Conservation (phyloP, 164 flowering plant species). For the Chimonanthus salicifolius region DNA sequence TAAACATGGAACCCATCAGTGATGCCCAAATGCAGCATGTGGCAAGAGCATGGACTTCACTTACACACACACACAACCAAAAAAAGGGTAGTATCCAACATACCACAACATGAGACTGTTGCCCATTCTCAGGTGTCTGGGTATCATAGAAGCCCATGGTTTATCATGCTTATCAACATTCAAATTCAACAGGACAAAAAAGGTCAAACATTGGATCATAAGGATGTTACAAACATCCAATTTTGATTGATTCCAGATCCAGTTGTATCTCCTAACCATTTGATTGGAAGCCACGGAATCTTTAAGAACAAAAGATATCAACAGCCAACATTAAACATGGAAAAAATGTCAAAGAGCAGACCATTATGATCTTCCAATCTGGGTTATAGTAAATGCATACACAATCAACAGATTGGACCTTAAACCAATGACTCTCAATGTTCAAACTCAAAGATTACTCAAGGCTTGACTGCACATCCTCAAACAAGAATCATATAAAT, state of each 20-base stretch:
- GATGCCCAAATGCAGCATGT: background rate
- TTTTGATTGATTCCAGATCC: too few species aligned
- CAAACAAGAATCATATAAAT: background rate
- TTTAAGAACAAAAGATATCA: background rate
- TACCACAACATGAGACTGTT: too few species aligned
- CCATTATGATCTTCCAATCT: background rate
- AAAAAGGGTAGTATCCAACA: too few species aligned
- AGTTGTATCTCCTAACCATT: background rate
- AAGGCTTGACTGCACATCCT: background rate
- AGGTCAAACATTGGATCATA: too few species aligned
- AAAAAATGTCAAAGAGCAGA: background rate
- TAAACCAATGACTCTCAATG: background rate
- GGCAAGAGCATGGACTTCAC: too few species aligned
- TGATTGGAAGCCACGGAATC: background rate
- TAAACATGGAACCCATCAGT: too few species aligned
- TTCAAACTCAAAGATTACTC: background rate
- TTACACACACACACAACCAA: too few species aligned
- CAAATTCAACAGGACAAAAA: too few species aligned
- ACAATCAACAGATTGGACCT: background rate
- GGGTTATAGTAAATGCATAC: background rate
- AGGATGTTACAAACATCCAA: too few species aligned
- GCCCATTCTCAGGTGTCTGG: too few species aligned
- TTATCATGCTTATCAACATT: too few species aligned
- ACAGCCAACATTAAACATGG: background rate
- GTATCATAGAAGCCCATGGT: too few species aligned